Percentiles rank a stretch among this genome's conserved stretches.
phyloP scores from a whole-genome alignment of 2,329 filamentous ascomycete species.

The Endothia cerciana region DNA sequence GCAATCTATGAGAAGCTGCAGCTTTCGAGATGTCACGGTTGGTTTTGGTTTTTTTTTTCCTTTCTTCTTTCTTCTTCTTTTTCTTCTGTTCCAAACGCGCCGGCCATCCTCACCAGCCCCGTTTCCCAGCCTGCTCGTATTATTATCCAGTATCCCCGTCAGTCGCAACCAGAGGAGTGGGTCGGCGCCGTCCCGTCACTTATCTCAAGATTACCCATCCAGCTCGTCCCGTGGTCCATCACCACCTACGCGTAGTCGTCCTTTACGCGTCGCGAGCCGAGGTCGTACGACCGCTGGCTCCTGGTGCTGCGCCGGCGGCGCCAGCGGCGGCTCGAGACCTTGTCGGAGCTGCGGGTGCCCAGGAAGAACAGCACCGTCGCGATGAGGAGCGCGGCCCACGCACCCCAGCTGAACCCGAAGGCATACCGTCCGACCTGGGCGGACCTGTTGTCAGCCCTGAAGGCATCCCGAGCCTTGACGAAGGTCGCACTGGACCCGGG shows the following conservation, averaged over 20 bases:
- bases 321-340: conserved; percentile 34
- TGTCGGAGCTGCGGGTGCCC: conserved; percentile 52
- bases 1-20: too few relatives aligned
- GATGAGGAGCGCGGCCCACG: conserved; percentile 68
- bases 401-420: conserved; percentile 78
- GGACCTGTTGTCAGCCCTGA: conserved; percentile 56
- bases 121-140: too few relatives aligned
- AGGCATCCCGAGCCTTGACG: conserved; percentile 70
- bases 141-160: too few relatives aligned
- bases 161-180: too few relatives aligned
- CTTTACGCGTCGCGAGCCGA: conserved; percentile 66
- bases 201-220: neutral
- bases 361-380: conserved; percentile 70
- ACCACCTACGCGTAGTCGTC: conserved; percentile 64
- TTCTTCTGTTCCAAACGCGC: too few relatives aligned
- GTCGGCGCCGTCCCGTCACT: too few relatives aligned
- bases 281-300: conserved; percentile 58
- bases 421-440: conserved; percentile 69
- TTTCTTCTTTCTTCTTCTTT: too few relatives aligned
- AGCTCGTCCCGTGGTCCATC: neutral
- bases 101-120: too few relatives aligned
- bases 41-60: too few relatives aligned
- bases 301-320: conserved; percentile 55
- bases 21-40: too few relatives aligned
- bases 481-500: conserved; percentile 55